Conservation (phyloP, 371 early-diverging fungal species). For the Mucor plumbeus region DNA sequence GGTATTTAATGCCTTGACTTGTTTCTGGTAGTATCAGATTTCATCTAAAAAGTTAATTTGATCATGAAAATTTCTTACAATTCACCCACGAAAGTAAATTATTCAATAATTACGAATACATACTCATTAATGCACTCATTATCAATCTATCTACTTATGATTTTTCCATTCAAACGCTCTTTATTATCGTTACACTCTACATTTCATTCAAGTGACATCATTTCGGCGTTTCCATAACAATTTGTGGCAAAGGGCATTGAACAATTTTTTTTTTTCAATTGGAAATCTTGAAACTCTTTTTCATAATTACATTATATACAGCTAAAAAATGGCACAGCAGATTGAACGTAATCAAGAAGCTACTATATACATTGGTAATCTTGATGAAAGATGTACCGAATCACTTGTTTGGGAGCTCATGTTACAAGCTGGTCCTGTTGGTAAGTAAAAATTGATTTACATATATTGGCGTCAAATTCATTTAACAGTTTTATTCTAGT, state of each 20-base stretch:
- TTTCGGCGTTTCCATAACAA: neutral
- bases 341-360: conserved; percentile 91
- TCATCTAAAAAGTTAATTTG: too few species aligned
- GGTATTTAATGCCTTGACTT: too few species aligned
- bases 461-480: neutral
- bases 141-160: too few species aligned
- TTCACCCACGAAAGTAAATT: too few species aligned
- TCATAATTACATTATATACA: neutral
- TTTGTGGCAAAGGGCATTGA: neutral
- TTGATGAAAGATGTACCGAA: conserved; percentile 95
- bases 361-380: conserved; percentile 97
- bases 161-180: neutral
- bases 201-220: neutral
- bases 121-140: too few species aligned
- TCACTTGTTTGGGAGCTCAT: conserved; percentile 96
- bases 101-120: too few species aligned
- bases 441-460: conserved; percentile 43
- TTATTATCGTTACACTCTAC: neutral
- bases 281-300: neutral
- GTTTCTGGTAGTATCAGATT: too few species aligned
- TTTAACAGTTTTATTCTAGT: conserved; percentile 45
- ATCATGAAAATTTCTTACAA: too few species aligned
- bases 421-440: conserved; percentile 97
- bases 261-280: conserved; percentile 1
- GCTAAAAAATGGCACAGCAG: conserved; percentile 41